Evolutionary conservation across 257 asterid species (phyloP), one percentile per base, ranked within the genome.

Genomic region (Anisodus acutangulus): DNA sequence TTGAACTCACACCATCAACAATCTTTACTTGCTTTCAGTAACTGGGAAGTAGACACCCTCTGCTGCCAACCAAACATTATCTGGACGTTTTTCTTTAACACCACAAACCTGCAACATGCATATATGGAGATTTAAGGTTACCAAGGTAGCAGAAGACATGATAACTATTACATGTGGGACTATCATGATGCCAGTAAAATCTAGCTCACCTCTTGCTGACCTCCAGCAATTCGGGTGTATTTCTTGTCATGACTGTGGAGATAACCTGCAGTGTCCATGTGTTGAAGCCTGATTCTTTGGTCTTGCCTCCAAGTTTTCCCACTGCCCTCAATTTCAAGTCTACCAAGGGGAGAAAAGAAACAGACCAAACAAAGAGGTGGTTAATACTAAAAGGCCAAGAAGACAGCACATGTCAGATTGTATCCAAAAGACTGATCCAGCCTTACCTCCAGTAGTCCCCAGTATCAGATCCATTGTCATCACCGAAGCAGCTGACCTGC

Each of bases 271-370:
- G 99, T 97, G 87, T 97, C 99, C 17, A 92, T 91, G 85, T 97
- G 99, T 17, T 47, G 93, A 88, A 97, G 95, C 91, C 99, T 93
- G 43, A 95, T 86, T 87, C 96, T 91, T 87, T 95, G 99, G 68
- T 95, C 98, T 92, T 97, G 99, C 90, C 98, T 93, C 99, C 99
- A 97, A 45, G 94, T 90, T 90, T 95, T 94, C 78, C 98, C 98
- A 83, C 86, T 97, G 84, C 98, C 98, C 91, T 97, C 99, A 15
- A 97, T 97, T 86, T 95, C 98, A 79, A 97, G 89, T 72, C 99
- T 97, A 88, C 1, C 81, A 53, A 76, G 26, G 26, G 47, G 49
- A 53, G 15, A 68, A 70, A 71, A 71, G 86, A 79, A 70, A 64
- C 80, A n/a, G 67, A 76, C 22, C 49, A 78, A 78, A 78, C 81